Percentiles rank a stretch among this genome's conserved stretches.
phyloP scores from a whole-genome alignment of 768 basidiomycete species.

The Infundibulicybe gibba region DNA sequence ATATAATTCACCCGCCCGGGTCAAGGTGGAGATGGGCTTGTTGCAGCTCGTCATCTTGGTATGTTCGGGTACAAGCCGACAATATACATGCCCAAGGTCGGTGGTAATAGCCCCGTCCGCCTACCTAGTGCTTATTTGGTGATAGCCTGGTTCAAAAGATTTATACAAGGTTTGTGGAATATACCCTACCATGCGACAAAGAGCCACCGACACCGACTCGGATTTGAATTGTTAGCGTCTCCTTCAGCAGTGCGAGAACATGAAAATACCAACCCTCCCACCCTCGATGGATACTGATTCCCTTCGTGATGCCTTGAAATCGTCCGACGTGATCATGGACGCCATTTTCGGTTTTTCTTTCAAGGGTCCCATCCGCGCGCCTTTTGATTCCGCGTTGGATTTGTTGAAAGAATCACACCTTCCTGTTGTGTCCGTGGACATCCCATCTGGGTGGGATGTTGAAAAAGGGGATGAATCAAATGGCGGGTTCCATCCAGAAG shows the following conservation, averaged over 20 bases:
- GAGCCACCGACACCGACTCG: not conserved
- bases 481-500: constrained; percentile 66
- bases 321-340: constrained; percentile 84
- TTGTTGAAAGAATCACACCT: constrained; percentile 59
- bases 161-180: constrained; percentile 66
- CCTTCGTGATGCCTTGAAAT: constrained; percentile 46
- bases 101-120: not conserved
- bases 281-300: constrained; percentile 40
- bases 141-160: constrained; percentile 88
- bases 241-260: constrained; percentile 83
- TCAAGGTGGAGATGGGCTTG: constrained; percentile 89
- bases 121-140: no score
- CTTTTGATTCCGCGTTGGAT: constrained; percentile 77
- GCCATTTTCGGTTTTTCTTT: constrained; percentile 99
- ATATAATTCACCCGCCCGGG: not conserved
- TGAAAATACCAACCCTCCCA: constrained; percentile 73
- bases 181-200: not conserved
- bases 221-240: constrained; percentile 49
- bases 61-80: constrained; percentile 89
- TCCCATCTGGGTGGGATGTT: constrained; percentile 97
- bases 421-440: constrained; percentile 93
- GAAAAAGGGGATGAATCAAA: constrained; percentile 64
- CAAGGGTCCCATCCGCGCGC: constrained; percentile 82
- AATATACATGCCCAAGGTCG: constrained; percentile 92
- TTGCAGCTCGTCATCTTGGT: constrained; percentile 94